These are phyloP conservation scores for Orbilia oligospora DNA, from an alignment of 2,329 filamentous ascomycete species.

Conservation along the genomic window DNA sequence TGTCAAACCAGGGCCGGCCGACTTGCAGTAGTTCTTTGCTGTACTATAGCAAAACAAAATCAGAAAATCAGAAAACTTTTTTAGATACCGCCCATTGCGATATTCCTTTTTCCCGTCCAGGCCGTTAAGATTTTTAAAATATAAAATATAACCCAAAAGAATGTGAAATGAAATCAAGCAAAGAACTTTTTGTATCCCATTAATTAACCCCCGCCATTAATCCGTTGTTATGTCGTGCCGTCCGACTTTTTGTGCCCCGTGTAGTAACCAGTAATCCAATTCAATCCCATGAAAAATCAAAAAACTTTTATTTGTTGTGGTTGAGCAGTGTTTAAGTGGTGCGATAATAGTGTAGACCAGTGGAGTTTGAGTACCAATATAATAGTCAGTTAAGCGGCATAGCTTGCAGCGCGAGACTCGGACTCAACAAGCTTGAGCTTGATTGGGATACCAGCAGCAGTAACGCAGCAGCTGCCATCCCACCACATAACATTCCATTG, in stretches of 20 bases:
- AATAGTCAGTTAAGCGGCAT: neutral
- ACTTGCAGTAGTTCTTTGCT: slow-evolving; percentile 19
- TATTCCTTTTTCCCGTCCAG: slow-evolving; percentile 38
- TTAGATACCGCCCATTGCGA: slow-evolving; percentile 18
- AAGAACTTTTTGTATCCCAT: slow-evolving; percentile 36
- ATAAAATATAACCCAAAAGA: slow-evolving; percentile 1
- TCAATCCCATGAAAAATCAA: slow-evolving; percentile 29
- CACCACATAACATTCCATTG: slow-evolving; percentile 59
- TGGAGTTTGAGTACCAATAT: neutral
- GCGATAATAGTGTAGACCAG: neutral
- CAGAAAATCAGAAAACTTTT: slow-evolving; percentile 53
- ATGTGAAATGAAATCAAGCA: slow-evolving; percentile 3
- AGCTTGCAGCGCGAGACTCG: slow-evolving; percentile 33
- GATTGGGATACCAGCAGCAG: slow-evolving; percentile 47
- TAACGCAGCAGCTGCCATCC: slow-evolving; percentile 57
- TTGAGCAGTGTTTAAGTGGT: slow-evolving; percentile 36
- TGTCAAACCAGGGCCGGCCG: slow-evolving; percentile 25
- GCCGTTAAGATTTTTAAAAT: slow-evolving; percentile 40
- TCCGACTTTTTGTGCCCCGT: slow-evolving; percentile 26
- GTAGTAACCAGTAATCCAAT: slow-evolving; percentile 14
- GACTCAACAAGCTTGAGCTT: slow-evolving; percentile 51
- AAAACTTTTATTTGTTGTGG: slow-evolving; percentile 35
- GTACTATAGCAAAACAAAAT: slow-evolving; percentile 3
- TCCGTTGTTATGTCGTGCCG: slow-evolving; percentile 16
- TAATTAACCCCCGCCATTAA: slow-evolving; percentile 22